Percentiles rank a stretch among this genome's conserved stretches.
These are phyloP conservation scores for Lichtheimia corymbifera DNA, from an alignment of 371 early-diverging fungal genomes.

Conservation along the genomic window DNA sequence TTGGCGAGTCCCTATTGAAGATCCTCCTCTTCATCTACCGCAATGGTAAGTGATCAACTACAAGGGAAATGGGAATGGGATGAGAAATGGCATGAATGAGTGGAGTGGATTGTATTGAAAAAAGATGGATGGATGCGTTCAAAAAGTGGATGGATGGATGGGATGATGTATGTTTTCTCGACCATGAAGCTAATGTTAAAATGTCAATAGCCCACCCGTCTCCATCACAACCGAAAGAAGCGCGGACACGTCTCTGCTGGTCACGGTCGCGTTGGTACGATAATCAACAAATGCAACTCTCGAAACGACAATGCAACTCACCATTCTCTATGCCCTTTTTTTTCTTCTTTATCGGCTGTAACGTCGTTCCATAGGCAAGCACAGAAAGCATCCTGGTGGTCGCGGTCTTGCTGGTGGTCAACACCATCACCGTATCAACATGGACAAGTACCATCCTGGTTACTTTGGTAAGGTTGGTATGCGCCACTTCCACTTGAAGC, in stretches of 20 bases:
- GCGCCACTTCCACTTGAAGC: slow-evolving; percentile 98
- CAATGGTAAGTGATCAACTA: slow-evolving; percentile 24
- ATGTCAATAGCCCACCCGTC: slow-evolving; percentile 76
- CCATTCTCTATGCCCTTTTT: not conserved
- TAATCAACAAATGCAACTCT: slow-evolving; percentile 14
- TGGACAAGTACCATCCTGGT: slow-evolving; percentile 99
- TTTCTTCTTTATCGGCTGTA: not conserved
- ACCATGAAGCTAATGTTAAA: not conserved
- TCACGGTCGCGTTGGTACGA: slow-evolving; percentile 81
- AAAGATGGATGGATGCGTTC: slow-evolving; percentile 2
- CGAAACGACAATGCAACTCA: not conserved
- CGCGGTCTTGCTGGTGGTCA: slow-evolving; percentile 99
- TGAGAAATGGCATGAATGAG: not conserved
- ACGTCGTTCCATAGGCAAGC: slow-evolving; percentile 77
- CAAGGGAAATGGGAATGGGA: not conserved
- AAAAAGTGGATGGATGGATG: slow-evolving; percentile 21
- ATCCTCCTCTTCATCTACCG: slow-evolving; percentile 22
- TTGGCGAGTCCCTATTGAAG: no score
- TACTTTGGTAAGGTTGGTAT: slow-evolving; percentile 99
- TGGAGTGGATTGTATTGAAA: not conserved
- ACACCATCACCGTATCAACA: slow-evolving; percentile 99
- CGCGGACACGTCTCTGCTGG: slow-evolving; percentile 93
- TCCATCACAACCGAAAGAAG: slow-evolving; percentile 85
- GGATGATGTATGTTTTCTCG: not conserved
- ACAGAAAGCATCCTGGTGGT: slow-evolving; percentile 99